Percentiles rank a stretch among this genome's conserved stretches.
phyloP scores from a whole-genome alignment of 2,329 filamentous ascomycete species.

The Eurotiales sp. region DNA sequence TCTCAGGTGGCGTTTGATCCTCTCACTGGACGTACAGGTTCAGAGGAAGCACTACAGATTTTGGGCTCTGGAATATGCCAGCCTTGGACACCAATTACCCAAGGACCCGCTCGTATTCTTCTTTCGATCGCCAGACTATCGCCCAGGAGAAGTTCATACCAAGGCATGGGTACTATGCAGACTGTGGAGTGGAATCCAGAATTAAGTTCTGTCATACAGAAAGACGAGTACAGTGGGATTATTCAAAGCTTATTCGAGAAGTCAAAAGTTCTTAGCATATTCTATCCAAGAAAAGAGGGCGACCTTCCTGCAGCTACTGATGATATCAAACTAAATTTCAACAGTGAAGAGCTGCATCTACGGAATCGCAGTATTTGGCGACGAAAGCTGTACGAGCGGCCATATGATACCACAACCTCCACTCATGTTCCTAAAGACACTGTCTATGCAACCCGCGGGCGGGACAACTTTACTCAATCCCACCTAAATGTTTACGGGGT shows the following conservation, averaged over 20 bases:
- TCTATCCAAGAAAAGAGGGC: too few relatives aligned
- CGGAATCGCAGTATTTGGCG: background rate
- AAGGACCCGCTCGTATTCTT: slow-evolving; percentile 15
- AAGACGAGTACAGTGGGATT: slow-evolving; percentile 27
- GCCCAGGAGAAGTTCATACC: slow-evolving; percentile 42
- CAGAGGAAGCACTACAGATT: slow-evolving; percentile 55
- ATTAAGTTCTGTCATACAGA: slow-evolving; percentile 39
- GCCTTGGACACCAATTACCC: slow-evolving; percentile 43
- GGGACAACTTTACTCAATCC: background rate
- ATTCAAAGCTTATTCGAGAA: background rate
- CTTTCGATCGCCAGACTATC: slow-evolving; percentile 31
- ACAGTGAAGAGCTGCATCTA: too few relatives aligned
- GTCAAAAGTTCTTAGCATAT: background rate
- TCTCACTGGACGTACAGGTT: slow-evolving; percentile 57
- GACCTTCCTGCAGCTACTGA: too few relatives aligned
- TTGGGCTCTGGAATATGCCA: slow-evolving; percentile 50
- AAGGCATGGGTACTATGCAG: slow-evolving; percentile 27
- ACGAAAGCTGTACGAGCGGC: background rate
- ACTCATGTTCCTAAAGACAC: background rate
- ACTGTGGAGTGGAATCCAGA: slow-evolving; percentile 38
- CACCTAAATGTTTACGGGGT: background rate
- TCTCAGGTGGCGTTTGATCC: slow-evolving; percentile 56
- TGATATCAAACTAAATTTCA: too few relatives aligned
- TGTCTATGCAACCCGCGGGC: background rate
- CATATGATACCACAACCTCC: background rate